Base-by-base conservation (phyloP, 2,329 filamentous ascomycete species). In the Blastomyces emzantsi region DNA sequence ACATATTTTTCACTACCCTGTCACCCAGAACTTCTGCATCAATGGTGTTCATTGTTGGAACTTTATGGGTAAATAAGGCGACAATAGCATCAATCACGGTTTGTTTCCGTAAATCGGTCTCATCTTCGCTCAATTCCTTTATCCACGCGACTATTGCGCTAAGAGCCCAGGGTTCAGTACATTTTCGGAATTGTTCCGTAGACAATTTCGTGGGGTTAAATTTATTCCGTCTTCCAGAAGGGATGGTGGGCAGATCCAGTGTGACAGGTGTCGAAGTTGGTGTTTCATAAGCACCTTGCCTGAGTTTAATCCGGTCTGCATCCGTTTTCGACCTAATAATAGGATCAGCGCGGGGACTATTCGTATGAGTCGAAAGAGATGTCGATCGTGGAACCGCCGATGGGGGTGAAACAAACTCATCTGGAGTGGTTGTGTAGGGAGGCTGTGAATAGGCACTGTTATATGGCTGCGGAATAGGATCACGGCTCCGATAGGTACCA, bases 31-130 rank as follows among this genome's bases (percentile, higher is more conserved):
- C 88, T 74, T 99, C 94, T 0, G 94, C 94, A 79, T 99, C 95
- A 6, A 93, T 92, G 52, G 94, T 93, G 70, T 99, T 97, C 91
- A 99, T 97, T 0, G 92, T 99, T 0, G 94, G 92, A 0, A 99
- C 92, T 75, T 97, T 97, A 76, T 90, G 85, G 1, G 90, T 96
- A 74, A 99, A 97, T 7, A 99, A 80, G 39, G 87, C 89, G 52
- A 96, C 87, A 52, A 99, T 82, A 2, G 90, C 92, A 69, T 97
- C 92, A 64, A 91, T 88, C 61, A 99, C 87, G 1, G 89, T 87
- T 71, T 91, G 90, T 72, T 89, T 85, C 73, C 89, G 92, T 57
- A 99, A 79, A 74, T 99, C 92, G 13, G 88, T 86, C 72, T 97
- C 93, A 49, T 93, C 92, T 69, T 97, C 92, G 19, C 90, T 90